Evolutionary conservation across 2,329 filamentous ascomycete genomes (phyloP).

Genomic region (Trichoderma sp.): DNA sequence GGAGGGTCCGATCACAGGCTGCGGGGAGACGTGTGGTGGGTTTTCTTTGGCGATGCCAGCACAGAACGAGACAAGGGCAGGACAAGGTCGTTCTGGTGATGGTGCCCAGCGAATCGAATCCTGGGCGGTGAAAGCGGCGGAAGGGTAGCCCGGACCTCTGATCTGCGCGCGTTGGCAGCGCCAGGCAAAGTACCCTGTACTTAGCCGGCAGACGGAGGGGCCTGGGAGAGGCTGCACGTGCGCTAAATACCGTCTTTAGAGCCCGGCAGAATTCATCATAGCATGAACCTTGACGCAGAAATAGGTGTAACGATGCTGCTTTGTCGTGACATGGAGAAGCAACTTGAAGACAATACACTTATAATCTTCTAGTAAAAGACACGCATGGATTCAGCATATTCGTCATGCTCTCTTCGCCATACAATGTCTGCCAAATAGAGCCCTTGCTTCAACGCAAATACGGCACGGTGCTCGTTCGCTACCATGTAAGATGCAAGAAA

Average conservation of each 20-base stretch:
- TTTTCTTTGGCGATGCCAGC: constrained; percentile 10
- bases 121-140: constrained; percentile 18
- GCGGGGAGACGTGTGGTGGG: constrained; percentile 17
- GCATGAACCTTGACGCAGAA: neutral
- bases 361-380: no score
- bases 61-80: constrained; percentile 8
- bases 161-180: neutral
- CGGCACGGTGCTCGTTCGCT: no score
- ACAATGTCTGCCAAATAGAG: neutral
- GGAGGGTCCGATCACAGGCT: constrained; percentile 13
- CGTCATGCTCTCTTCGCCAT: no score
- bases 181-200: neutral
- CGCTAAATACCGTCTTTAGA: constrained; percentile 22
- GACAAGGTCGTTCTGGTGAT: constrained; percentile 9
- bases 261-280: neutral
- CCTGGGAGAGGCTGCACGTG: neutral
- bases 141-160: constrained; percentile 7
- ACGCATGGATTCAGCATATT: no score
- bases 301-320: neutral
- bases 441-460: neutral
- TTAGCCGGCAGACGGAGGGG: neutral
- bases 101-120: constrained; percentile 22
- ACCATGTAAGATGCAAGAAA: neutral
- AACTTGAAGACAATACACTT: no score
- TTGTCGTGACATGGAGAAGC: no score